These are phyloP conservation scores for Sordariomycetes sp. DNA, from an alignment of 2,329 filamentous ascomycete genomes.

Conservation along the genomic window DNA sequence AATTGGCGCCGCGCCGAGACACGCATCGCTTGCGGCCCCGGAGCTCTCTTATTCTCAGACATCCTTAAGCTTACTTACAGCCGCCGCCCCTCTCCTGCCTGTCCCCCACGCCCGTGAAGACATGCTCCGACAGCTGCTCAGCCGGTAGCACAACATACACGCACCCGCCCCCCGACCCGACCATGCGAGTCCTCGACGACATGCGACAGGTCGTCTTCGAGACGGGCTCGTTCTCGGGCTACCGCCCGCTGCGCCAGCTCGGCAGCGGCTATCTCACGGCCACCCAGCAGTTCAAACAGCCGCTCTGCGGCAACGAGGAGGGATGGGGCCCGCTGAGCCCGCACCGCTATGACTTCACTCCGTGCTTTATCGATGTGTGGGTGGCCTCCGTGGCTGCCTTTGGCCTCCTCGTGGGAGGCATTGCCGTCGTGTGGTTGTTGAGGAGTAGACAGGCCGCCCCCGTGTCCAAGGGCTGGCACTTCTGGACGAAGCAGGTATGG, in stretches of 20 bases:
- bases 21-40: neutral
- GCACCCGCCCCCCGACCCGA: neutral
- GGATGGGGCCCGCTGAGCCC: conserved; percentile 93
- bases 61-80: neutral
- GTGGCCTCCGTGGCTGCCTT: conserved; percentile 67
- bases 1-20: neutral
- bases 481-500: conserved; percentile 80
- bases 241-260: conserved; percentile 36
- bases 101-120: neutral
- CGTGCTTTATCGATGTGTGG: conserved; percentile 93
- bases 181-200: conserved; percentile 9
- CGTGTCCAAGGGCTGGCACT: conserved; percentile 78
- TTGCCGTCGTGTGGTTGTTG: conserved; percentile 71
- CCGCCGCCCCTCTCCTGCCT: neutral
- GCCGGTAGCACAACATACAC: neutral
- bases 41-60: neutral
- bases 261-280: conserved; percentile 51
- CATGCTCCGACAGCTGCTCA: neutral
- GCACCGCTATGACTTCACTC: conserved; percentile 85
- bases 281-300: conserved; percentile 43
- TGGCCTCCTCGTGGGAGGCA: conserved; percentile 66
- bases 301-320: conserved; percentile 78
- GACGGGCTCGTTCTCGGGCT: conserved; percentile 53
- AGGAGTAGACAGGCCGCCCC: conserved; percentile 54
- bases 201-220: conserved; percentile 17